Evolutionary conservation across 306 rosid species (phyloP).

Genomic region (Geum urbanum): DNA sequence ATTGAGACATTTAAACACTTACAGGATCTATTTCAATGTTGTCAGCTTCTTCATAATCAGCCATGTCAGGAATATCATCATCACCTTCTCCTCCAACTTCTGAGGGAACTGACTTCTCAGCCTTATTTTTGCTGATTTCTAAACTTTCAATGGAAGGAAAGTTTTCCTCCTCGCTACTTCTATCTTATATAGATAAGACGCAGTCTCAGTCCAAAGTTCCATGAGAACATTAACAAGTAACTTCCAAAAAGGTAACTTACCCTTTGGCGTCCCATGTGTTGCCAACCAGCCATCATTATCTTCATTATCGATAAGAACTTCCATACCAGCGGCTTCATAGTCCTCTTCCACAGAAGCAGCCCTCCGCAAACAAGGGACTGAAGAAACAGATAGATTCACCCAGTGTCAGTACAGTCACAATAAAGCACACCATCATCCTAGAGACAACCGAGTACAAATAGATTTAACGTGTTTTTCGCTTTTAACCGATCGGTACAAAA

Average conservation of each 20-base stretch:
- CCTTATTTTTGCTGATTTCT: constrained; percentile 58
- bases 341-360: constrained; percentile 93
- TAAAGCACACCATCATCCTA: neutral
- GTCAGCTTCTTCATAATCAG: constrained; percentile 71
- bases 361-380: constrained; percentile 94
- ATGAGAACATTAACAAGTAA: neutral
- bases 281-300: constrained; percentile 98
- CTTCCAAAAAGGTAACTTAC: constrained; percentile 25
- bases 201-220: constrained; percentile 10
- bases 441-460: neutral
- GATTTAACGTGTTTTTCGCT: neutral
- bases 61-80: constrained; percentile 91
- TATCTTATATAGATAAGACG: constrained; percentile 43
- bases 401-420: neutral
- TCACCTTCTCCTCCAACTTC: constrained; percentile 66
- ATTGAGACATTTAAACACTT: constrained; percentile 28
- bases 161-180: constrained; percentile 65
- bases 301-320: constrained; percentile 84
- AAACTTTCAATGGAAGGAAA: constrained; percentile 82
- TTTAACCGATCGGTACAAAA: neutral
- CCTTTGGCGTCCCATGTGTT: constrained; percentile 93
- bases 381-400: neutral
- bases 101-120: constrained; percentile 41
- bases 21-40: constrained; percentile 79
- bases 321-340: constrained; percentile 95